Evolutionary conservation across 202 grass and related monocot genomes (phyloP), one percentile per base, ranked within the genome.

Genomic region (Musa balbisiana): DNA sequence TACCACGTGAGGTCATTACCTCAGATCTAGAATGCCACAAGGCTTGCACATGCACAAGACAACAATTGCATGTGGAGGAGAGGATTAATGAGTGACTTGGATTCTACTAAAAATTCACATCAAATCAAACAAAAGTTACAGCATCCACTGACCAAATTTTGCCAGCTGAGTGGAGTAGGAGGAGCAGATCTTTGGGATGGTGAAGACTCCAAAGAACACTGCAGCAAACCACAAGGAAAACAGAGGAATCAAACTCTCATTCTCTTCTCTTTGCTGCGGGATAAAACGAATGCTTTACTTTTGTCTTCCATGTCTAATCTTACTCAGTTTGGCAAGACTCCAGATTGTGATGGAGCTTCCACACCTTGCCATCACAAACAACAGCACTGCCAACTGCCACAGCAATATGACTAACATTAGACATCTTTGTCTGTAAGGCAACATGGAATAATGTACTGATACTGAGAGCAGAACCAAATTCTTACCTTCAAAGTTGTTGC

Each of bases 131-230:
- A 5, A 16, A 17, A 56, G 62, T 52, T 33, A 71, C 66, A 25
- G 33, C 33, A 85, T 80, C 25, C 56, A 76, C 82, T 77, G 80
- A 95, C 95, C 95, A 67, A 92, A 95, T 90, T 87, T 88, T 72
- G 89, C 89, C 76, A 95, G 76, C 79, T 95, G 91, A 71, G 80
- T 85, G 68, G 96, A 95, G 78, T 95, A 95, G 76, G 96, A 90
- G 26, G 87, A 90, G 87, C 87, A 99, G 24, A 92, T 81, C 82
- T 92, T 99, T 14, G 96, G 96, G 67, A 95, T 79, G 65, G 88
- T 92, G 87, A 99, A 99, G 73, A 95, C 74, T 63, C 96, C 96
- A 83, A 99, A 99, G 73, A 99, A 99, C 62, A 79, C 90, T 93
- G 83, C 86, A 86, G 75, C 52, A 50, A 77, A 60, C 60, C 22